A percentile compares a stretch with the other conserved stretches of the same genome.
phyloP scores from a whole-genome alignment of 768 basidiomycete genomes.

The Naganishia friedmannii region DNA sequence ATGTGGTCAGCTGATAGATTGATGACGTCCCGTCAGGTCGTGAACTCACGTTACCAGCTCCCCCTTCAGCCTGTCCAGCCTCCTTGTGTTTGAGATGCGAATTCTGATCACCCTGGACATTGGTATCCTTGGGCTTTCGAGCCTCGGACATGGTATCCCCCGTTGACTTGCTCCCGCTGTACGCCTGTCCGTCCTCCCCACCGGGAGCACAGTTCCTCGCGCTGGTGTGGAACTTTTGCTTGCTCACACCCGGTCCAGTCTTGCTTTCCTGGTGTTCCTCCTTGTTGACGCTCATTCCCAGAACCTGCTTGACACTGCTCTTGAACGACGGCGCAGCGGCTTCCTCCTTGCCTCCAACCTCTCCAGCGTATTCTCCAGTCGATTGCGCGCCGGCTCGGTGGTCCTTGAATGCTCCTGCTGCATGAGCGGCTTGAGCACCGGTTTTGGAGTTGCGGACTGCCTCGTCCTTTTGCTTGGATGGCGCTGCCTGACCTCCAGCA shows the following conservation, averaged over 20 bases:
- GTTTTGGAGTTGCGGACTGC: slow-evolving; percentile 38
- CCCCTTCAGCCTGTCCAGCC: slow-evolving; percentile 31
- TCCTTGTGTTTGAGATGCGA: slow-evolving; percentile 44
- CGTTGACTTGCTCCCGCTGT: background rate
- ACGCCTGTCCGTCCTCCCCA: slow-evolving; percentile 16
- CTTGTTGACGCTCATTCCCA: slow-evolving; percentile 38
- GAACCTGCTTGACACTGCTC: slow-evolving; percentile 32
- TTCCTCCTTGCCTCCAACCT: slow-evolving; percentile 39
- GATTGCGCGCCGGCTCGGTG: slow-evolving; percentile 44
- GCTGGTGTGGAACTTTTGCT: slow-evolving; percentile 16
- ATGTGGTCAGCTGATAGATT: too few species aligned
- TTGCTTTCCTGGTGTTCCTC: slow-evolving; percentile 33
- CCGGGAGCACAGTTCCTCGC: background rate
- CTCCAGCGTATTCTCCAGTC: slow-evolving; percentile 29
- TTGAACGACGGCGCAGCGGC: slow-evolving; percentile 34
- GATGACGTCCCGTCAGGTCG: background rate
- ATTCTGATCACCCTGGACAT: slow-evolving; percentile 47
- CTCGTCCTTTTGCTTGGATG: slow-evolving; percentile 21
- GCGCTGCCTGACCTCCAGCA: slow-evolving; percentile 17
- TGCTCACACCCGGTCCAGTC: slow-evolving; percentile 28
- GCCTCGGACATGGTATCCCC: background rate
- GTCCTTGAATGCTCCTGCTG: slow-evolving; percentile 41
- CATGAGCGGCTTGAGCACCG: slow-evolving; percentile 36
- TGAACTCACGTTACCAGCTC: slow-evolving; percentile 45
- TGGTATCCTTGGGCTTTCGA: slow-evolving; percentile 33